Evolutionary conservation across 331 rosid genomes (phyloP), one percentile per base, ranked within the genome.

Genomic region (Telfairia occidentalis): DNA sequence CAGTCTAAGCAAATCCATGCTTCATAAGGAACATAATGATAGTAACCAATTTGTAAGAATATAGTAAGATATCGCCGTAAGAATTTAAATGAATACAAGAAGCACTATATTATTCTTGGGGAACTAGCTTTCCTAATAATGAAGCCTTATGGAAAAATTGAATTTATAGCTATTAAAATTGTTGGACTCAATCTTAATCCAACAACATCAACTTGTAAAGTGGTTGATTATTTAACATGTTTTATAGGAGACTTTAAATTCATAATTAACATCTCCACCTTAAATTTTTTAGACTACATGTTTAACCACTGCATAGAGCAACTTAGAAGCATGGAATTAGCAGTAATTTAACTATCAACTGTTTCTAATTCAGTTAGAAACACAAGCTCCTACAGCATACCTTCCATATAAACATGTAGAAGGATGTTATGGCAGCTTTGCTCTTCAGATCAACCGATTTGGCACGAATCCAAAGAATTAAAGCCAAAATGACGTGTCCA

Each of bases 381-480:
- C 45, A 52, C 3, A 35, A 42, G 77, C 45, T 23, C 50, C 49
- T 38, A 26, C 12, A 16, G 13, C 38, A 76, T 87, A 95, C 98
- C 98, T 90, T 90, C 97, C 98, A 95, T 79, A 95, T 92, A 72
- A 95, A 90, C 98, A 94, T 94, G 84, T 94, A 94, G 80, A 91
- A 94, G 57, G 96, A 84, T 64, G 98, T 88, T 71, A 95, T 87
- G 65, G 92, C 91, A 75, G 89, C 88, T 88, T 95, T 95, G 89
- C 84, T 91, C 58, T 73, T 77, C 73, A 95, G 84, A 85, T 95
- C 93, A 60, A 90, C 90, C n/a, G 90, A 86, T 84, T 89, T 91
- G 78, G 98, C 97, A 35, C 52, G 91, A 78, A 34, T 83, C 92
- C 91, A 88, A 52, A 95, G 98, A 43, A 88, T 1, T 26, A 71